Percentiles rank a stretch among this genome's conserved stretches.
Conservation (phyloP, 1,139 yeast species). For the Debaryomycetaceae sp. region DNA sequence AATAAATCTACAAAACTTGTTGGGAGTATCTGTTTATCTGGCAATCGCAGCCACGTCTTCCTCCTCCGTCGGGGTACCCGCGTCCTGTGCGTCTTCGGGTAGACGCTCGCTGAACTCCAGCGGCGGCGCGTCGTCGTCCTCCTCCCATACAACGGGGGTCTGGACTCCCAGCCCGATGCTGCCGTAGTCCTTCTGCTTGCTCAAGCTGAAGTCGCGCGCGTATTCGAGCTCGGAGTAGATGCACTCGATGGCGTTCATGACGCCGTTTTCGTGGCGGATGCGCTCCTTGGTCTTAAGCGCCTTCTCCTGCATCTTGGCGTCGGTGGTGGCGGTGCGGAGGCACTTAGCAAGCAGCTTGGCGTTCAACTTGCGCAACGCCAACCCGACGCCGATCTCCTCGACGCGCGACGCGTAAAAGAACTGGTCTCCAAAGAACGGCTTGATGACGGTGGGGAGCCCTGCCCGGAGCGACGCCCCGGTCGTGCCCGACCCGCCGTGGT, state of each 20-base stretch:
- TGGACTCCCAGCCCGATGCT: slow-evolving; percentile 22
- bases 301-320: slow-evolving; percentile 59
- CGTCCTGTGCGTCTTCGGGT: slow-evolving; percentile 14
- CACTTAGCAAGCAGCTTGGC: slow-evolving; percentile 62
- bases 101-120: no score
- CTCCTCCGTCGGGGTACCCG: slow-evolving; percentile 10
- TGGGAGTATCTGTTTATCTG: no score
- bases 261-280: slow-evolving; percentile 75
- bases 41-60: slow-evolving; percentile 7
- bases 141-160: slow-evolving; percentile 22
- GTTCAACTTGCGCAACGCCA: slow-evolving; percentile 65
- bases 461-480: slow-evolving; percentile 88
- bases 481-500: slow-evolving; percentile 97
- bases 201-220: slow-evolving; percentile 48
- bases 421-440: slow-evolving; percentile 96
- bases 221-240: slow-evolving; percentile 80
- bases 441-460: slow-evolving; percentile 84
- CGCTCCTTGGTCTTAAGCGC: slow-evolving; percentile 60
- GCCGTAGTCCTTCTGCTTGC: slow-evolving; percentile 24
- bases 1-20: no score
- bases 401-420: slow-evolving; percentile 84
- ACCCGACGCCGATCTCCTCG: slow-evolving; percentile 88
- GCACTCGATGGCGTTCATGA: slow-evolving; percentile 64
- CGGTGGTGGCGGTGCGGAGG: slow-evolving; percentile 60
- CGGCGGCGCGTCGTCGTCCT: slow-evolving; percentile 17